Percentiles rank a stretch among this genome's conserved stretches.
Conservation (phyloP, 805 yeast species). For the Lachancea lanzarotensis region DNA sequence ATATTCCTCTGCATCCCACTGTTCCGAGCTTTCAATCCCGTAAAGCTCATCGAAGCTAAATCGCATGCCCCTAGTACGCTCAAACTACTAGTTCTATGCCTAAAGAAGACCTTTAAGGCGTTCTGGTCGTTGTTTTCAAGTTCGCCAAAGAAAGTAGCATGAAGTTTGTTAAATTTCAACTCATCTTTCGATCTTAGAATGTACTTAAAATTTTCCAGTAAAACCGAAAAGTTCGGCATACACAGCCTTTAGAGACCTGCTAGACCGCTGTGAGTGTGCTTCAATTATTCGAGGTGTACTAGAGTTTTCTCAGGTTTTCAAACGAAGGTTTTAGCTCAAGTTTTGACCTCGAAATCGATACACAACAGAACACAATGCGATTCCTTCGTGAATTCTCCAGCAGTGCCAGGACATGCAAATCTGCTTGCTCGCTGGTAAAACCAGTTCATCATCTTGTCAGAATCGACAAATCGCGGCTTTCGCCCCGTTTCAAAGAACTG, state of each 20-base stretch:
- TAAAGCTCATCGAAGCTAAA: slow-evolving; percentile 16
- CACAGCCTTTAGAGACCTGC: neutral
- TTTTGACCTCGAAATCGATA: neutral
- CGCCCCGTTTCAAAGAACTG: slow-evolving; percentile 67
- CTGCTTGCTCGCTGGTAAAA: slow-evolving; percentile 65
- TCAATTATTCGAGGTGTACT: neutral
- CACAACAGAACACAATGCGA: too few relatives aligned
- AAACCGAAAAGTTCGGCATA: neutral
- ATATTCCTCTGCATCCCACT: slow-evolving; percentile 9
- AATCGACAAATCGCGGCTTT: slow-evolving; percentile 64
- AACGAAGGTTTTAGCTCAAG: neutral
- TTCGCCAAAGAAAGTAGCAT: neutral
- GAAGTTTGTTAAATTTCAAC: neutral
- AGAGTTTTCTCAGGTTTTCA: neutral
- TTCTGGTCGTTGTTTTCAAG: too few relatives aligned
- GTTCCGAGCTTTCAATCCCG: slow-evolving; percentile 10
- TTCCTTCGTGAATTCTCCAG: slow-evolving; percentile 18
- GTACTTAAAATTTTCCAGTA: neutral
- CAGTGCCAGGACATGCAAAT: slow-evolving; percentile 36
- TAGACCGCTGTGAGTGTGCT: neutral
- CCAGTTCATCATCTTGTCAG: slow-evolving; percentile 90
- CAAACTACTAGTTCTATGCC: neutral
- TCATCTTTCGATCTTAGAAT: neutral
- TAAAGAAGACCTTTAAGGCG: neutral
- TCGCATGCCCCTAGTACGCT: slow-evolving; percentile 10